phyloP scores from a whole-genome alignment of 2,329 filamentous ascomycete species.

The Periconia sp. region DNA sequence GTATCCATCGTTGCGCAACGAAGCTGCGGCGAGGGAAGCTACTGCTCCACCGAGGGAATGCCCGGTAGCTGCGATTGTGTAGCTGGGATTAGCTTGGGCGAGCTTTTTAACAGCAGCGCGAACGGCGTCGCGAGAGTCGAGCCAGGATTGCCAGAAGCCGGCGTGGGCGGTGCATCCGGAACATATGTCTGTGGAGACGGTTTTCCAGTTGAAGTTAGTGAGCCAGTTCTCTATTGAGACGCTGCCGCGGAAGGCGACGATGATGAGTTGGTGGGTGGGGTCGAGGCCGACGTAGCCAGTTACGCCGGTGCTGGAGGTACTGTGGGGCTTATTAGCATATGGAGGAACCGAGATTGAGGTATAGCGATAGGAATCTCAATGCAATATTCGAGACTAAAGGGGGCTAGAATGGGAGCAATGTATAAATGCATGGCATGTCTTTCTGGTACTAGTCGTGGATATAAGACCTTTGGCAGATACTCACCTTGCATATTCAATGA shows the following conservation, averaged over 20 bases:
- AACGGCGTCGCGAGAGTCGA: slow-evolving; percentile 56
- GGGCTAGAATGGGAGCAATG: too few relatives aligned
- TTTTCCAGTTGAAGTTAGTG: slow-evolving; percentile 57
- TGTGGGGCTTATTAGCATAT: slow-evolving; percentile 4
- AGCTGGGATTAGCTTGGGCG: slow-evolving; percentile 55
- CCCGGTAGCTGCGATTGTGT: slow-evolving; percentile 64
- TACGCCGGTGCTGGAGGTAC: slow-evolving; percentile 38
- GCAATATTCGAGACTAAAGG: too few relatives aligned
- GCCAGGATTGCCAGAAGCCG: slow-evolving; percentile 67
- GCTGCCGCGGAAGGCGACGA: slow-evolving; percentile 66
- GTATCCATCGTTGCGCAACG: slow-evolving; percentile 43
- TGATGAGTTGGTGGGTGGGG: slow-evolving; percentile 57
- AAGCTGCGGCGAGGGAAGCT: slow-evolving; percentile 64
- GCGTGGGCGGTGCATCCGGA: slow-evolving; percentile 60
- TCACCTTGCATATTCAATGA: slow-evolving; percentile 51
- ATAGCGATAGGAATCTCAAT: too few relatives aligned
- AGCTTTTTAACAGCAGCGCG: slow-evolving; percentile 54
- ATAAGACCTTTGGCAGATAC: too few relatives aligned
- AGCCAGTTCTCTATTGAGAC: slow-evolving; percentile 67
- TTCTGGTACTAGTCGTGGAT: too few relatives aligned
- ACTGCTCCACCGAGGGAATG: slow-evolving; percentile 74
- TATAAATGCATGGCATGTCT: neutral
- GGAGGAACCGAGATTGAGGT: neutral
- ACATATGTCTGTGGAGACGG: slow-evolving; percentile 50
- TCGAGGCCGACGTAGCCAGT: slow-evolving; percentile 56